A percentile compares a stretch with the other conserved stretches of the same genome.
phyloP scores from a whole-genome alignment of 1,139 yeast species.

The Eremothecium coryli region DNA sequence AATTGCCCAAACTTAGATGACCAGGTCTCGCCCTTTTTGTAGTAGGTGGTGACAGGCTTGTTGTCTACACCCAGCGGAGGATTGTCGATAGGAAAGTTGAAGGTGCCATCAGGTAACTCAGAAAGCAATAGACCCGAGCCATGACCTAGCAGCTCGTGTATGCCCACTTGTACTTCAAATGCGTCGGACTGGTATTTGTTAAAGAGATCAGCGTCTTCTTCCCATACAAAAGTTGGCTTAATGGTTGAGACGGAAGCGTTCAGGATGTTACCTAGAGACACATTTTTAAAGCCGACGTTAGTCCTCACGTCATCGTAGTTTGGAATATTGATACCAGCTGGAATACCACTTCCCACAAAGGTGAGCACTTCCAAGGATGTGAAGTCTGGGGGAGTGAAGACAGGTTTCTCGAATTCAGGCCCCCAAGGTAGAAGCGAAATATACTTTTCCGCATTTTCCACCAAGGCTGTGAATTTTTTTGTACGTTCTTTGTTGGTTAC shows the following conservation, averaged over 20 bases:
- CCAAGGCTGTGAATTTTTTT: slow-evolving; percentile 63
- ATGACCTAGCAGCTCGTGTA: slow-evolving; percentile 86
- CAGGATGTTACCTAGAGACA: slow-evolving; percentile 75
- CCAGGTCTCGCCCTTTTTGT: slow-evolving; percentile 81
- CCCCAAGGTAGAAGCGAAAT: slow-evolving; percentile 72
- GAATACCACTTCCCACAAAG: slow-evolving; percentile 82
- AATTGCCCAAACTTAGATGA: slow-evolving; percentile 72
- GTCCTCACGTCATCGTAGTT: slow-evolving; percentile 83
- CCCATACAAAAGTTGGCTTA: slow-evolving; percentile 54
- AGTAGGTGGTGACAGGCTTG: slow-evolving; percentile 54
- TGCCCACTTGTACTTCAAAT: slow-evolving; percentile 87
- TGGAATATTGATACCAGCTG: slow-evolving; percentile 90
- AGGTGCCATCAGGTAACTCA: slow-evolving; percentile 53
- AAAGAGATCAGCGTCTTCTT: slow-evolving; percentile 45
- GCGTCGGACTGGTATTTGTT: slow-evolving; percentile 72
- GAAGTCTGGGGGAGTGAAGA: slow-evolving; percentile 85
- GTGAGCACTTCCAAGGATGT: slow-evolving; percentile 83
- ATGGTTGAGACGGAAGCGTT: slow-evolving; percentile 47
- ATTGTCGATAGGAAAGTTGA: slow-evolving; percentile 55
- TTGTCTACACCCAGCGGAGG: slow-evolving; percentile 53
- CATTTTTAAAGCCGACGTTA: slow-evolving; percentile 79
- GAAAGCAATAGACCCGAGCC: slow-evolving; percentile 77
- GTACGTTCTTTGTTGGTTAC: slow-evolving; percentile 85
- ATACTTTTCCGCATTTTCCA: slow-evolving; percentile 53
- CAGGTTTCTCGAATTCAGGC: slow-evolving; percentile 63